Conservation (phyloP, 768 basidiomycete genomes). For the Trametes villosa region DNA sequence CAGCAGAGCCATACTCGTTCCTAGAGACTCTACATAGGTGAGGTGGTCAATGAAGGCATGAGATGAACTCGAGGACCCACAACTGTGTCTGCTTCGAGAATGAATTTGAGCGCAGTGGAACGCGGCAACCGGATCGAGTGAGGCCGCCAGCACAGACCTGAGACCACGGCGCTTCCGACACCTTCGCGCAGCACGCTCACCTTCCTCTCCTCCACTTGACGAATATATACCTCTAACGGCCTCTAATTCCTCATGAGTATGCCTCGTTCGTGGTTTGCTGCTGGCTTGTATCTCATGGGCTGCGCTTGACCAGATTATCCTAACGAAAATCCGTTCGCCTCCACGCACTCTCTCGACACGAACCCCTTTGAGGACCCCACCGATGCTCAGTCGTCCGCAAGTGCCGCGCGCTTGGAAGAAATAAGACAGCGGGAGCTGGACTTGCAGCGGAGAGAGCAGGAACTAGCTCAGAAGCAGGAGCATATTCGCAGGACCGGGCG, state of each 20-base stretch:
- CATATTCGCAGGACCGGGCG: slow-evolving; percentile 74
- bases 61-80: too few relatives aligned
- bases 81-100: too few relatives aligned
- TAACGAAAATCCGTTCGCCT: slow-evolving; percentile 82
- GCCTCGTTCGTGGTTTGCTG: background rate
- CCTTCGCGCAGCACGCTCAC: slow-evolving; percentile 15
- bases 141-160: slow-evolving; percentile 5
- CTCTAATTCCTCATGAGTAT: slow-evolving; percentile 18
- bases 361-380: slow-evolving; percentile 91
- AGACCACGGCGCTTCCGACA: slow-evolving; percentile 6
- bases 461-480: slow-evolving; percentile 70
- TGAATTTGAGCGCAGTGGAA: background rate
- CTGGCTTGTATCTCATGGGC: slow-evolving; percentile 14
- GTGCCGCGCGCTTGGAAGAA: slow-evolving; percentile 59
- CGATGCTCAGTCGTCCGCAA: slow-evolving; percentile 33
- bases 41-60: too few relatives aligned
- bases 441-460: slow-evolving; percentile 76
- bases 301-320: slow-evolving; percentile 28
- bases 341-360: slow-evolving; percentile 80
- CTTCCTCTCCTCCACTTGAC: slow-evolving; percentile 14
- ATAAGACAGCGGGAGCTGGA: slow-evolving; percentile 81
- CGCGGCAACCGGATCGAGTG: slow-evolving; percentile 15
- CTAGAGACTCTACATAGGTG: background rate
- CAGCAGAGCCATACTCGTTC: too few relatives aligned
- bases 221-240: slow-evolving; percentile 22